Evolutionary conservation across 2,329 filamentous ascomycete genomes (phyloP).

Genomic region (Colletotrichum endophyticum): DNA sequence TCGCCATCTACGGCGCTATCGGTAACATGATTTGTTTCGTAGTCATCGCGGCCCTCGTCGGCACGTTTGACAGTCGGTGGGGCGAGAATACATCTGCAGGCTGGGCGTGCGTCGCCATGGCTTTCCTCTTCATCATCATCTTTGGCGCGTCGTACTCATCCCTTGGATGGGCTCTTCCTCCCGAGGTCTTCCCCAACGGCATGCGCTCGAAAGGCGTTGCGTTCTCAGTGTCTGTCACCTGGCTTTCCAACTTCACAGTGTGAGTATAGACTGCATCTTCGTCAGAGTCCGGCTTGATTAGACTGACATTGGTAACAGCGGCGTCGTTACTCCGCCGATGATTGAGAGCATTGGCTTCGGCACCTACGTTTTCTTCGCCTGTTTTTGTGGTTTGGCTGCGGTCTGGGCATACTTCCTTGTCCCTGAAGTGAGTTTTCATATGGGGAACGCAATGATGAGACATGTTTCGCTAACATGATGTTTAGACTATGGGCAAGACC

Average conservation of each 20-base stretch:
- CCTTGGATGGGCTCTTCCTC: background rate
- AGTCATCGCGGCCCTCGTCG: background rate
- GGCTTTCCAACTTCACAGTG: constrained; percentile 53
- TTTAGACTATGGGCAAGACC: constrained; percentile 58
- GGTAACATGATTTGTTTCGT: constrained; percentile 21
- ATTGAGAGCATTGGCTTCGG: constrained; percentile 52
- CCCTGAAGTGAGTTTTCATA: constrained; percentile 36
- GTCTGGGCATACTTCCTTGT: constrained; percentile 59
- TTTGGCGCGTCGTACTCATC: constrained; percentile 30
- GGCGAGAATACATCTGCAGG: background rate
- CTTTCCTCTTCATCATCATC: constrained; percentile 32
- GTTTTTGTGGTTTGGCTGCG: constrained; percentile 52
- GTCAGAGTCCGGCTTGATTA: fast-evolving
- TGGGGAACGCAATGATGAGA: fast-evolving
- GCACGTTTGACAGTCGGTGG: background rate
- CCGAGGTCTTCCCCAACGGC: background rate
- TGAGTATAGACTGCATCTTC: fast-evolving
- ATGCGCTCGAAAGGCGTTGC: constrained; percentile 19
- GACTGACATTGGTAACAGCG: background rate
- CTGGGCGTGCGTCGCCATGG: constrained; percentile 9
- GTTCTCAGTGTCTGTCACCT: constrained; percentile 48
- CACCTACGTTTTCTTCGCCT: constrained; percentile 64
- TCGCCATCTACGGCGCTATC: constrained; percentile 32
- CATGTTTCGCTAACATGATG: fast-evolving
- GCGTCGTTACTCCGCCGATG: constrained; percentile 56